Evolutionary conservation across 1,284 basidiomycete species (phyloP), one percentile per base, ranked within the genome.

Genomic region (Puccinia polysora): DNA sequence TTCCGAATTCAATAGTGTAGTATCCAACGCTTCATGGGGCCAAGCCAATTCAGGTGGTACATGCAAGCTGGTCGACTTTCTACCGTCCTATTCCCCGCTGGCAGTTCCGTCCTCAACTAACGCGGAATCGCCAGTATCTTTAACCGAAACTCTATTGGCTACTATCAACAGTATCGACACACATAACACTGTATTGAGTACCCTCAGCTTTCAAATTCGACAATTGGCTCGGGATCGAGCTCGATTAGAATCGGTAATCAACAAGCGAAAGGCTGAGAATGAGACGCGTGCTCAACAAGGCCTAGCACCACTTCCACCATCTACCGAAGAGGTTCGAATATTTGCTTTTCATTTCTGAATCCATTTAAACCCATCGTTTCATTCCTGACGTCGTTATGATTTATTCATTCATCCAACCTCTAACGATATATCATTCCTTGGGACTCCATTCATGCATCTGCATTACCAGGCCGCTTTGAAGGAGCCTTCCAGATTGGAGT

Each of bases 241-340:
- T 47, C 86, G 87, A 74, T 90, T 92, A 74, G 95, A 98, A 74
- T 73, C 76, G 71, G 87, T 88, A 77, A 81, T 94, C 70, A 84
- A 85, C 77, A 91, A 91, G 80, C 86, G 92, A 76, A 89, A 89
- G 79, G 91, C 95, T 78, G 95, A 97, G 82, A 97, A 94, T 79
- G 86, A 85, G 25, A 83, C 84, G 73, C 85, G 95, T 71, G 85
- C 89, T 75, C 87, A 87, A 60, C 89, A 94, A 77, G 93, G 93
- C 8, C 83, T 96, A 73, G 85, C 87, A 43, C 90, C 93, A 73
- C 83, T 97, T 30, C 92, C 80, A 23, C 65, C 74, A 23, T 73
- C 91, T 0, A 87, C 90, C 78, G 90, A 95, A 78, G 89, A 91
- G 77, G 84, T 91, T 20, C 10, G 68, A 28, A 20, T 23, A 2